A percentile compares a stretch with the other conserved stretches of the same genome.
These are phyloP conservation scores for Polyporus arcularius DNA, from an alignment of 768 basidiomycete species.

Conservation along the genomic window DNA sequence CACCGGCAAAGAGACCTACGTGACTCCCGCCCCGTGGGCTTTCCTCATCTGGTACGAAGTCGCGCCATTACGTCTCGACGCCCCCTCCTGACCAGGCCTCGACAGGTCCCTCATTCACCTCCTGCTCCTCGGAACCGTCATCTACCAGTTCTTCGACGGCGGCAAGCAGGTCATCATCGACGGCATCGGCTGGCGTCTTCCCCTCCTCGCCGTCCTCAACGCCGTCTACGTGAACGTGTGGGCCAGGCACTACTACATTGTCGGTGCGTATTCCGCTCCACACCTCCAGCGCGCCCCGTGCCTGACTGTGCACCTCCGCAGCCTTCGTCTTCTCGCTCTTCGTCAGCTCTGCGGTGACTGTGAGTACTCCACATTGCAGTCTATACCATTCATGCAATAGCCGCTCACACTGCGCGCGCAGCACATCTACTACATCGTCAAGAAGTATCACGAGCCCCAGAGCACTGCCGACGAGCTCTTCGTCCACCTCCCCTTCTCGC, in stretches of 20 bases:
- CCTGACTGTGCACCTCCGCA: constrained; percentile 29
- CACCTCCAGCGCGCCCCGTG: constrained; percentile 2
- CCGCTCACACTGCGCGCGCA: constrained; percentile 38
- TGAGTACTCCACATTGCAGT: constrained; percentile 19
- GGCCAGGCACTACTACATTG: constrained; percentile 72
- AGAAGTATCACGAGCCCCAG: constrained; percentile 76
- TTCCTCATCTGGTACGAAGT: constrained; percentile 80
- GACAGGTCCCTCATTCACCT: constrained; percentile 84
- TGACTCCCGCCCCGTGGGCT: constrained; percentile 93
- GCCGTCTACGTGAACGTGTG: constrained; percentile 88
- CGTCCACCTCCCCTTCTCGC: constrained; percentile 93
- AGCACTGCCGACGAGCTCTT: constrained; percentile 78
- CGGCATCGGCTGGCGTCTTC: constrained; percentile 89
- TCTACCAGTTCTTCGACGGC: constrained; percentile 82
- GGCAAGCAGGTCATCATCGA: constrained; percentile 84
- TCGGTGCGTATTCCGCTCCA: constrained; percentile 40
- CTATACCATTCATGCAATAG: not conserved
- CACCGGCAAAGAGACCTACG: constrained; percentile 81
- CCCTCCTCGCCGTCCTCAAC: constrained; percentile 84
- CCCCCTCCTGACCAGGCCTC: constrained; percentile 12
- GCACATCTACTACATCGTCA: constrained; percentile 95
- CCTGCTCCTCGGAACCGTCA: constrained; percentile 85
- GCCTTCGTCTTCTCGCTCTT: constrained; percentile 90
- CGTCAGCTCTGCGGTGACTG: constrained; percentile 72
- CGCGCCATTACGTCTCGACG: not conserved